Percentiles rank a stretch among this genome's conserved stretches.
These are phyloP conservation scores for Panicum virgatum DNA, from an alignment of 202 grass and related monocot species.

Conservation along the genomic window DNA sequence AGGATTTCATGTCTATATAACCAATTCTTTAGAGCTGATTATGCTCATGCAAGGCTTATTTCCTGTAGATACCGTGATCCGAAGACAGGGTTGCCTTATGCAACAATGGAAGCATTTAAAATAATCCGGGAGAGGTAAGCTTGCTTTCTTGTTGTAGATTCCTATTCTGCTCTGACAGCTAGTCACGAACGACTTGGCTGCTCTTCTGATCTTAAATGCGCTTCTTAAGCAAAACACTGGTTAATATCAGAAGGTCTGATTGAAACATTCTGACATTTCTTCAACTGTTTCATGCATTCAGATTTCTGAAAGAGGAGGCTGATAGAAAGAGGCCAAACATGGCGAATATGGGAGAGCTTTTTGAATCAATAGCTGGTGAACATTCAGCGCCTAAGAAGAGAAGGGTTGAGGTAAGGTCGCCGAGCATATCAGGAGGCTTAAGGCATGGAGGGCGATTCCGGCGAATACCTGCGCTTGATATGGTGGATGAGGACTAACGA, in stretches of 20 bases:
- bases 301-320: constrained; percentile 71
- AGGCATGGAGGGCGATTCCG: constrained; percentile 56
- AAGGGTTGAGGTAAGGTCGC: constrained; percentile 51
- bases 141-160: neutral
- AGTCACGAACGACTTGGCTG: neutral
- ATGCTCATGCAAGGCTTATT: constrained; percentile 34
- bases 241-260: neutral
- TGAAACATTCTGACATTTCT: constrained; percentile 16
- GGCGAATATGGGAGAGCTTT: constrained; percentile 77
- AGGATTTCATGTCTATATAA: neutral
- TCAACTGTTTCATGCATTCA: constrained; percentile 30
- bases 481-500: constrained; percentile 58
- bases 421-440: constrained; percentile 18
- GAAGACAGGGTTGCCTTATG: constrained; percentile 91
- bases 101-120: constrained; percentile 87
- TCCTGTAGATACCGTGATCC: constrained; percentile 76
- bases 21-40: neutral
- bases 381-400: constrained; percentile 57
- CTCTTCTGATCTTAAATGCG: constrained; percentile 12
- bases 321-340: constrained; percentile 68
- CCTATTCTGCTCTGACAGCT: neutral
- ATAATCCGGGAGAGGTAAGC: constrained; percentile 70
- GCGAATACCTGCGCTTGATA: constrained; percentile 74
- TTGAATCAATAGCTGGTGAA: constrained; percentile 52
- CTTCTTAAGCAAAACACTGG: constrained; percentile 3